Evolutionary conservation across 345 rosid genomes (phyloP), one percentile per base, ranked within the genome.

Genomic region (Salix caprea): DNA sequence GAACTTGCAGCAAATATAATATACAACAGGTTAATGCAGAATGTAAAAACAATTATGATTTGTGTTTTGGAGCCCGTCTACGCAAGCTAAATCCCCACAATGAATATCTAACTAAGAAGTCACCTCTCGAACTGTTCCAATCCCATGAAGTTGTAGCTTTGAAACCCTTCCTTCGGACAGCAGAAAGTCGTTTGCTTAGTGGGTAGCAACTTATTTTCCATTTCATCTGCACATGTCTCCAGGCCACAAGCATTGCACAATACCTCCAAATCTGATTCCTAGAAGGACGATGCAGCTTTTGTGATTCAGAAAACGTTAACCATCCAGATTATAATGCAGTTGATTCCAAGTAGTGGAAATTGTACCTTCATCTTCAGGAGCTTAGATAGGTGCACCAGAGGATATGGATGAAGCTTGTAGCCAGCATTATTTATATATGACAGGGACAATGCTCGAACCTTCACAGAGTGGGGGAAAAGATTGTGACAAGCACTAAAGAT

Each of bases 341-440:
- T 64, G 72, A 39, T 62, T 54, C 26, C 50, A 62, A 19, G 61
- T 9, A 11, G 16, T 65, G 50, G 68, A 37, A 66, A 40, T 8
- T 56, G 46, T 84, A 91, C 97, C 94, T 87, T 84, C 97, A 95
- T 90, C 85, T 81, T 82, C 86, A 94, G 78, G 52, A 88, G 84
- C 69, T 83, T 84, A 32, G 99, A 92, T 72, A 94, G 69, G 36
- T 76, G 89, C 1, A 67, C 13, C 71, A 92, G 75, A 46, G 96
- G 95, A 86, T 90, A 95, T 1, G 99, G 99, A 79, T 95, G 97
- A 84, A 92, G 97, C 89, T 92, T 92, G 86, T 95, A 95, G 82
- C 97, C 84, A 36, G 86, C 87, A 82, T 74, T 87, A 78, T 95
- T 90, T 75, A 95, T 86, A 79, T 85, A 88, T 32, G 91, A 85